Conservation (phyloP, 108 stramenopile species). For the Pseudonitzschia pungens region DNA sequence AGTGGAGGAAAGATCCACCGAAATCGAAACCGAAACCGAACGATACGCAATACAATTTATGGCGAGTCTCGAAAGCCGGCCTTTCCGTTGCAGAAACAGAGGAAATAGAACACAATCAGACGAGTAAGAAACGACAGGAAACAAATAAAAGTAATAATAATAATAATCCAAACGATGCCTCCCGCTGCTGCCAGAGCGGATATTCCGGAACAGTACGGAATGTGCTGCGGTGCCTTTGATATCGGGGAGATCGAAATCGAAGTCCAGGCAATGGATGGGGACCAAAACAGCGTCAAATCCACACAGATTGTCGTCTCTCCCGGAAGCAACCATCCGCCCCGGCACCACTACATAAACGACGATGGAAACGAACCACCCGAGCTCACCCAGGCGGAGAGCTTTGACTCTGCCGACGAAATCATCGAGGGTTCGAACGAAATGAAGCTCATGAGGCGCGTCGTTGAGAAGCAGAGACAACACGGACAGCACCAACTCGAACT, state of each 20-base stretch:
- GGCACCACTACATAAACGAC: background rate
- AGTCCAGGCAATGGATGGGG: constrained; percentile 11
- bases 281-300: background rate
- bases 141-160: too few species aligned
- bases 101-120: too few species aligned
- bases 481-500: background rate
- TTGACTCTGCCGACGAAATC: constrained; percentile 39
- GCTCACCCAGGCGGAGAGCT: constrained; percentile 21
- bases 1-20: too few species aligned
- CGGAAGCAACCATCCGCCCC: background rate
- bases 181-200: background rate
- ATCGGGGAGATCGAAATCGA: constrained; percentile 21
- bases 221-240: constrained; percentile 13
- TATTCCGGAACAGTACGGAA: background rate
- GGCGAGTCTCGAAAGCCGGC: too few species aligned
- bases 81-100: too few species aligned
- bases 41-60: too few species aligned
- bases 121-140: background rate
- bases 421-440: constrained; percentile 39
- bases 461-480: constrained; percentile 16
- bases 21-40: too few species aligned
- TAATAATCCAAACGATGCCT: too few species aligned
- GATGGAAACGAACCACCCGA: background rate
- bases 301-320: constrained; percentile 9
- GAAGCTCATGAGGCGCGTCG: constrained; percentile 29